Base-by-base conservation (phyloP, 495 filamentous ascomycete species). In the Cudoniella acicularis region DNA sequence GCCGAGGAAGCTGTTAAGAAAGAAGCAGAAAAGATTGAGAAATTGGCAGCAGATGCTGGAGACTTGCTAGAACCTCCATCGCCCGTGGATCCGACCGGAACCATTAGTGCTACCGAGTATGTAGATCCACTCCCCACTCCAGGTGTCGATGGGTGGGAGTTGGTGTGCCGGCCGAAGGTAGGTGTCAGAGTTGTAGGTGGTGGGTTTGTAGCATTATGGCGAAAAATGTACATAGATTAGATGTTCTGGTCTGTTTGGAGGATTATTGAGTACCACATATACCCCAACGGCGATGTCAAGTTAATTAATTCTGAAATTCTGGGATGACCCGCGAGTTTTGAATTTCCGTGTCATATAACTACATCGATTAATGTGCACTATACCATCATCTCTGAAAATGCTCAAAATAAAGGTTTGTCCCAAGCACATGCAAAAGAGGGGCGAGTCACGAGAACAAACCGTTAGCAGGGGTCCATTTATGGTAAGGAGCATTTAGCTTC, bases 131-230 rank as follows among this genome's bases (percentile, higher is more conserved):
- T 16, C 46, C 27, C 11, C 10, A 51, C n/a, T 27, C 11, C 22
- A 8, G 25, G 36, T 2, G 42, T 9, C 11, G 18, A 18, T 24
- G 79, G 80, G 3, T 75, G 68, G 62, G 78, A 78, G 17, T 78
- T 88, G 67, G 77, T 92, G 8, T 90, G 88, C 61, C 73, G 87
- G 36, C 88, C 88, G 0, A 88, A 85, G 64, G 83, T 84, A 24
- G 87, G 87, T 0, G 66, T 80, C 23, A 71, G 73, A 40, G 73
- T 87, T 30, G 72, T 82, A 10, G 88, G 85, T 1, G 88, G 88
- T 17, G 88, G 88, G 0, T 92, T 92, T 64, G 72, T 92, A 50
- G 88, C 76, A 0, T 68, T 91, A 2, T 91, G 84, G 78, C 80
- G 80, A 54, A 82, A 72, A 52, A 78, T 73, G 71, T 48, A 43